A percentile compares a stretch with the other conserved stretches of the same genome.
These are phyloP conservation scores for Graphilbum sp. DNA, from an alignment of 2,329 filamentous ascomycete genomes.

Conservation along the genomic window DNA sequence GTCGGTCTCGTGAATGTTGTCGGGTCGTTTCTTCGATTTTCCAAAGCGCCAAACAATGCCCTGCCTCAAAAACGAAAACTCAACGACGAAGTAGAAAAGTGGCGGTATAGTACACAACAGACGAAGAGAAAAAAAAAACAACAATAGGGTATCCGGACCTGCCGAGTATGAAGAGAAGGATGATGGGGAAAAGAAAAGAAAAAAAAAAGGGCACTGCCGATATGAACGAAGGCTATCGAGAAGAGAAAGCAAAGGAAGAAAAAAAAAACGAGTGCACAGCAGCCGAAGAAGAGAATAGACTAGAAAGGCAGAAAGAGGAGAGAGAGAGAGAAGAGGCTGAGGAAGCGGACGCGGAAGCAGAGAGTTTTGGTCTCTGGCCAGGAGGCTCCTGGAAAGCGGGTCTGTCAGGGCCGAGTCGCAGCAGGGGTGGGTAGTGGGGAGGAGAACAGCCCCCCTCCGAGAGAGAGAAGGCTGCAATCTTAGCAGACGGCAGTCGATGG, in stretches of 20 bases:
- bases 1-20: slow-evolving; percentile 1
- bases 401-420: background rate
- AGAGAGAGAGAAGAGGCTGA: slow-evolving; percentile 11
- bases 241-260: slow-evolving; percentile 11
- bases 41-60: background rate
- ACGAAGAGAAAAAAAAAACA: slow-evolving; percentile 9
- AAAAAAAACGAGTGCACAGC: slow-evolving; percentile 29
- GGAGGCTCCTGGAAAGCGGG: background rate
- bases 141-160: slow-evolving; percentile 34
- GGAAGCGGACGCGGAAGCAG: slow-evolving; percentile 3
- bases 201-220: slow-evolving; percentile 21
- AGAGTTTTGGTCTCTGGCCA: background rate
- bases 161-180: slow-evolving; percentile 20
- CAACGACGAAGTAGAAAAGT: too few species aligned
- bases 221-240: slow-evolving; percentile 37
- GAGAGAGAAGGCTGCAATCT: too few species aligned
- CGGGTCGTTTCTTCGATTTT: background rate
- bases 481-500: too few species aligned
- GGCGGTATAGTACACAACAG: too few species aligned
- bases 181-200: slow-evolving; percentile 9
- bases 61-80: background rate
- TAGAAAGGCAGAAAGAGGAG: too few species aligned
- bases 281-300: slow-evolving; percentile 20
- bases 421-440: slow-evolving; percentile 1
- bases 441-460: too few species aligned